A percentile compares a stretch with the other conserved stretches of the same genome.
Evolutionary conservation across 202 grass and related monocot genomes (phyloP).

Genomic region (Saccharum hybrid): DNA sequence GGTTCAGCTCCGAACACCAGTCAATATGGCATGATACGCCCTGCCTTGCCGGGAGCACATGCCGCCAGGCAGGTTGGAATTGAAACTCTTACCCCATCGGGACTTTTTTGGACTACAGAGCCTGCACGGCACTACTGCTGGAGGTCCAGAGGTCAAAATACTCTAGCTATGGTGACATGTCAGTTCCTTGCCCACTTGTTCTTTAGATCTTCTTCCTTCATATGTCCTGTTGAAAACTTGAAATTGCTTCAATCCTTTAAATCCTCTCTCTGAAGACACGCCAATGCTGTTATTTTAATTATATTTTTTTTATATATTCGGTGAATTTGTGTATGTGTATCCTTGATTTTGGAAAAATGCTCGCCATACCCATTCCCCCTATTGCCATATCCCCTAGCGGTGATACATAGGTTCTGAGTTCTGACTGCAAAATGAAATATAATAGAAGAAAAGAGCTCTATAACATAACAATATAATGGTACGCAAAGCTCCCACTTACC

Average conservation of each 20-base stretch:
- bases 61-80: background rate
- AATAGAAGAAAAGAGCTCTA: slow-evolving; percentile 1
- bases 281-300: background rate
- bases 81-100: background rate
- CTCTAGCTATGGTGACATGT: background rate
- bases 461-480: slow-evolving; percentile 16
- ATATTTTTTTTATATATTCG: background rate
- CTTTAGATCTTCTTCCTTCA: background rate
- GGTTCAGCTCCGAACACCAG: background rate
- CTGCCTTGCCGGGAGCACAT: background rate
- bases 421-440: background rate
- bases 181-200: background rate
- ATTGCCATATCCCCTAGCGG: background rate
- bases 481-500: slow-evolving; percentile 54
- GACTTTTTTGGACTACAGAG: background rate
- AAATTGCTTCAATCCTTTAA: background rate
- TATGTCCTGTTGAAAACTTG: background rate
- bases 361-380: background rate
- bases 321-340: background rate
- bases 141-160: background rate
- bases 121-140: background rate
- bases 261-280: background rate
- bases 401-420: background rate
- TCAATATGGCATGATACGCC: background rate
- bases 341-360: slow-evolving; percentile 1